Conservation (phyloP, 2,329 filamentous ascomycete genomes). For the Alternaria triticina region DNA sequence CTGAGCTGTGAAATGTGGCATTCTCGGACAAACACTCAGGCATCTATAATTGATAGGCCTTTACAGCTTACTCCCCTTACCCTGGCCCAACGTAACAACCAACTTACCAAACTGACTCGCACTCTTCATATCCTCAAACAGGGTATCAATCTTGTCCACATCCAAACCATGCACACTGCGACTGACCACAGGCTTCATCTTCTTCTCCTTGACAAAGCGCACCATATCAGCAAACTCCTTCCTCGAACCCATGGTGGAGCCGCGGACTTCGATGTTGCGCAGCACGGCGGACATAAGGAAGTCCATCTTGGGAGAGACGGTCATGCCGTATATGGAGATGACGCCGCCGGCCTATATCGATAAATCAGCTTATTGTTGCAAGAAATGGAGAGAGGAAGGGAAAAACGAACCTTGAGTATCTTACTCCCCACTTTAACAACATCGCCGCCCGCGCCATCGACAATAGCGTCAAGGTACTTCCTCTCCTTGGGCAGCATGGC, state of each 20-base stretch:
- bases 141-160: conserved; percentile 74
- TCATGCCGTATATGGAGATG: conserved; percentile 93
- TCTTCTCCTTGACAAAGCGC: conserved; percentile 74
- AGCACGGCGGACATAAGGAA: conserved; percentile 85
- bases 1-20: not conserved
- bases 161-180: conserved; percentile 75
- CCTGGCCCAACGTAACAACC: conserved; percentile 63
- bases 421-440: conserved; percentile 72
- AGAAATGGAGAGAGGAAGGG: not conserved
- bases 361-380: not conserved
- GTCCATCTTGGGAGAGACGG: conserved; percentile 80
- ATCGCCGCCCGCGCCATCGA: conserved; percentile 91
- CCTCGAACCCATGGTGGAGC: conserved; percentile 89
- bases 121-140: conserved; percentile 89
- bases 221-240: conserved; percentile 93
- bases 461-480: conserved; percentile 77
- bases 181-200: conserved; percentile 79
- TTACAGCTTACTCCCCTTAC: conserved; percentile 41
- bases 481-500: conserved; percentile 68
- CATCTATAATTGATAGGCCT: not conserved
- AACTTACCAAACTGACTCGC: conserved; percentile 92
- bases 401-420: conserved; percentile 66
- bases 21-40: not conserved
- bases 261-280: conserved; percentile 84
- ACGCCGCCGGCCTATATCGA: conserved; percentile 69